A percentile compares a stretch with the other conserved stretches of the same genome.
These are phyloP conservation scores for Tetradesmus obliquus DNA, from an alignment of 139 green algal genomes.

Conservation along the genomic window DNA sequence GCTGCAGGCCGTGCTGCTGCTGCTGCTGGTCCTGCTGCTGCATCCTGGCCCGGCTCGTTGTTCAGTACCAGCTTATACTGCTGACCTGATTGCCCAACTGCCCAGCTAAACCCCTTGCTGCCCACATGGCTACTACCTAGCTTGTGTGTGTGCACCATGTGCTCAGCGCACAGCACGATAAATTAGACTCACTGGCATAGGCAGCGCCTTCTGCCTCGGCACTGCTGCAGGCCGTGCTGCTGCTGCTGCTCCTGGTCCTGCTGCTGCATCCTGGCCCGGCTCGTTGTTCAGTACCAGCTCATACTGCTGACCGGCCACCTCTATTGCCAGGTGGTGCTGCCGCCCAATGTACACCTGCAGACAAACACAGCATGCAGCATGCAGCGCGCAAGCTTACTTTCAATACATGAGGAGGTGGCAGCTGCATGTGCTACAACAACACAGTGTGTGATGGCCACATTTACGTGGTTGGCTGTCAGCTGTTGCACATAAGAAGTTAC, in stretches of 20 bases:
- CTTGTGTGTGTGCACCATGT: too few species aligned
- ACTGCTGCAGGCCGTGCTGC: neutral
- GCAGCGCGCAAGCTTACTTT: too few species aligned
- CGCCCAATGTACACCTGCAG: conserved; percentile 28
- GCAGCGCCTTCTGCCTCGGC: conserved; percentile 10
- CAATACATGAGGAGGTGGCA: too few species aligned
- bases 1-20: neutral
- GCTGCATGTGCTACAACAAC: too few species aligned
- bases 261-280: neutral
- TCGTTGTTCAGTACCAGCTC: conserved; percentile 41
- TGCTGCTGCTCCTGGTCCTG: neutral
- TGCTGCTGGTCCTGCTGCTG: neutral
- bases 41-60: conserved; percentile 10
- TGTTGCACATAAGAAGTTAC: too few species aligned
- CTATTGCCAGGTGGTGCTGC: conserved; percentile 40
- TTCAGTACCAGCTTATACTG: conserved; percentile 37
- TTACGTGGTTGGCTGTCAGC: too few species aligned
- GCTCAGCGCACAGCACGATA: too few species aligned
- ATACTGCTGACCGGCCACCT: conserved; percentile 34
- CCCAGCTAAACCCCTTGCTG: too few species aligned
- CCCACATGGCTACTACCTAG: too few species aligned
- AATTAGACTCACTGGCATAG: conserved; percentile 6
- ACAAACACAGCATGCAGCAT: neutral
- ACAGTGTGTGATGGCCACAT: too few species aligned
- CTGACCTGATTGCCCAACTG: neutral